These are phyloP conservation scores for Coffea eugenioides DNA, from an alignment of 257 asterid genomes.

Conservation along the genomic window DNA sequence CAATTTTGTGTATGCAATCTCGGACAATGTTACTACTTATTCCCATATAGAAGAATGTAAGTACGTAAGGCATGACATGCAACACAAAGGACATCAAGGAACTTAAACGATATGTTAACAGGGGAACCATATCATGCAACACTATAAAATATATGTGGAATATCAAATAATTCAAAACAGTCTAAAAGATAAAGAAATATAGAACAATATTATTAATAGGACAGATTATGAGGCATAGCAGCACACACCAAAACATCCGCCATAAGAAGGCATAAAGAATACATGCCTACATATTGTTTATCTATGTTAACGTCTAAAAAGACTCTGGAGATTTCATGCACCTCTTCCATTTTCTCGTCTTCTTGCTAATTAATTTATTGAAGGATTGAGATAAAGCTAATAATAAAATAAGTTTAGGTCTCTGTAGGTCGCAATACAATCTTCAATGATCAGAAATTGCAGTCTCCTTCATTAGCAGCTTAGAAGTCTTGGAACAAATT, in stretches of 20 bases:
- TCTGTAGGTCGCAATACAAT: background rate
- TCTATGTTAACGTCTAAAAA: conserved; percentile 96
- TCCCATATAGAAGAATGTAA: background rate
- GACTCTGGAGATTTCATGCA: conserved; percentile 70
- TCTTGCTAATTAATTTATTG: conserved; percentile 43
- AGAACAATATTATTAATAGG: background rate
- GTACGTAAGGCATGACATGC: background rate
- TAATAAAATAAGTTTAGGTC: background rate
- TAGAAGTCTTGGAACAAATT: background rate
- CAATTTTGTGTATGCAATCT: background rate
- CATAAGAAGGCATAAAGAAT: background rate
- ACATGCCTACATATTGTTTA: conserved; percentile 72
- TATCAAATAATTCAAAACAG: background rate
- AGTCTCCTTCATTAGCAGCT: background rate
- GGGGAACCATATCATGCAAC: background rate
- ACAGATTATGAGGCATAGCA: background rate
- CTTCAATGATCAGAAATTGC: background rate
- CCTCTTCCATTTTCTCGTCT: conserved; percentile 55
- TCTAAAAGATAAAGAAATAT: background rate
- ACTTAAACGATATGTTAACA: background rate
- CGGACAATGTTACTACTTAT: background rate
- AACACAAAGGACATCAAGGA: background rate
- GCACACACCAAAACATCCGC: background rate
- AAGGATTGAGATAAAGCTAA: background rate
- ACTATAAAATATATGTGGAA: background rate